Evolutionary conservation across 768 basidiomycete species (phyloP).

Genomic region (Candolleomyces aberdarensis): DNA sequence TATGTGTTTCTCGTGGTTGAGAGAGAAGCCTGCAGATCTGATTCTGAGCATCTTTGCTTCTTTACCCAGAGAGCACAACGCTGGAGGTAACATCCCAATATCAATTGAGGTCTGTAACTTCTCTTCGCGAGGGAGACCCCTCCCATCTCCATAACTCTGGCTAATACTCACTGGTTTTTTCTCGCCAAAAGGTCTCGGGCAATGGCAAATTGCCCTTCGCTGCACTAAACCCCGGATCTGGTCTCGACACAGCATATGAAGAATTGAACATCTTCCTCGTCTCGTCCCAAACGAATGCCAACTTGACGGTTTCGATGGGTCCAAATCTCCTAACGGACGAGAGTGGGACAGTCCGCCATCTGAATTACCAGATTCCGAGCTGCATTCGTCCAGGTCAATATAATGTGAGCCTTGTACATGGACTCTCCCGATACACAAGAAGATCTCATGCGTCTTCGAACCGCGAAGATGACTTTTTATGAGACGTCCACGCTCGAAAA

Average conservation of each 20-base stretch:
- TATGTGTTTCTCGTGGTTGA: constrained; percentile 10
- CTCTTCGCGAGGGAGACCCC: not conserved
- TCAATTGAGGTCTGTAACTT: constrained; percentile 23
- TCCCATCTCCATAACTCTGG: not conserved
- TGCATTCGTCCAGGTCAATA: constrained; percentile 39
- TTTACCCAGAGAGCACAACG: constrained; percentile 23
- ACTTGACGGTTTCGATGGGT: constrained; percentile 37
- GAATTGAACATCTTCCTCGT: constrained; percentile 41
- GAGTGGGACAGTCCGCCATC: constrained; percentile 38
- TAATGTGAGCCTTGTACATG: constrained; percentile 30
- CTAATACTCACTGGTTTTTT: constrained; percentile 1
- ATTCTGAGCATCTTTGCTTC: not conserved
- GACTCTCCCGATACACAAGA: not conserved
- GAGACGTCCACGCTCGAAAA: constrained; percentile 35
- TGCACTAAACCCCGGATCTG: constrained; percentile 32
- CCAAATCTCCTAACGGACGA: constrained; percentile 35
- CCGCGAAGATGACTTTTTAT: constrained; percentile 41
- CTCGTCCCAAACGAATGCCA: constrained; percentile 33
- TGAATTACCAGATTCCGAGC: constrained; percentile 36
- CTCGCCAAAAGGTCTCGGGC: constrained; percentile 34
- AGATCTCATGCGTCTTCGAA: not conserved
- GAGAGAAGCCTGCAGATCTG: not conserved
- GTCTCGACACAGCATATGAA: constrained; percentile 32
- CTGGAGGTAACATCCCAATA: constrained; percentile 22
- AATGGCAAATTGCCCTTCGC: constrained; percentile 37